These are phyloP conservation scores for Magnolia kwangsiensis DNA, from an alignment of 164 flowering plant genomes.

Conservation along the genomic window DNA sequence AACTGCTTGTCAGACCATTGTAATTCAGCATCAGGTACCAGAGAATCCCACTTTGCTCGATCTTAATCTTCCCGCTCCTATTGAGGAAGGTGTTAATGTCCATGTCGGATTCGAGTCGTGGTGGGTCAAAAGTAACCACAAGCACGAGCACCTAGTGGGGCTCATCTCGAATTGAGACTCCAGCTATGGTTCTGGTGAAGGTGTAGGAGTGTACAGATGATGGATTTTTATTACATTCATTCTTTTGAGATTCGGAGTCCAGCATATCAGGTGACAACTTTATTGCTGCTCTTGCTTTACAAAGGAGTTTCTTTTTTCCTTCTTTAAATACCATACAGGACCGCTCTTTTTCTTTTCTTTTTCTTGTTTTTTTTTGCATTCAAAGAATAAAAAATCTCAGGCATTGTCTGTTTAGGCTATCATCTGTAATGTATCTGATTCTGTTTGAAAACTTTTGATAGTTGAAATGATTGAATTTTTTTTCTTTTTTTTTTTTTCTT, in stretches of 20 bases:
- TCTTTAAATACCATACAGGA: no score
- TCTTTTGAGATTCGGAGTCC: slow-evolving; percentile 16
- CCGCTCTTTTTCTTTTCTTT: no score
- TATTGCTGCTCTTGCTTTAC: neutral
- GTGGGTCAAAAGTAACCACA: slow-evolving; percentile 25
- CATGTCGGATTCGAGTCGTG: slow-evolving; percentile 24
- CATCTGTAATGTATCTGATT: no score
- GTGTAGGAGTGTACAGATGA: slow-evolving; percentile 32
- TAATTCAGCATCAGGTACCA: slow-evolving; percentile 29
- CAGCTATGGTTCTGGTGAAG: slow-evolving; percentile 3
- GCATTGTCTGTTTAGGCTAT: no score
- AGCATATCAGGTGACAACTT: neutral
- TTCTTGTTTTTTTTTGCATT: no score
- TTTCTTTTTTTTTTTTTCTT: no score
- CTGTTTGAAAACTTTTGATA: no score
- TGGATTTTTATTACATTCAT: slow-evolving; percentile 23
- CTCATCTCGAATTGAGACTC: slow-evolving; percentile 18
- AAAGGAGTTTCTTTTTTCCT: neutral
- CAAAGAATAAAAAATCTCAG: no score
- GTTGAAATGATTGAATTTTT: no score
- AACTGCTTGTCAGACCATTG: slow-evolving; percentile 13
- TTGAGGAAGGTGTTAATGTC: slow-evolving; percentile 35
- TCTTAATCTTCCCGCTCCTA: slow-evolving; percentile 64
- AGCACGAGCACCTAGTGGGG: slow-evolving; percentile 28
- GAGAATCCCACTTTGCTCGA: slow-evolving; percentile 38